A percentile compares a stretch with the other conserved stretches of the same genome.
Conservation (phyloP, 345 rosid species). For the Eucalyptus curtisii region DNA sequence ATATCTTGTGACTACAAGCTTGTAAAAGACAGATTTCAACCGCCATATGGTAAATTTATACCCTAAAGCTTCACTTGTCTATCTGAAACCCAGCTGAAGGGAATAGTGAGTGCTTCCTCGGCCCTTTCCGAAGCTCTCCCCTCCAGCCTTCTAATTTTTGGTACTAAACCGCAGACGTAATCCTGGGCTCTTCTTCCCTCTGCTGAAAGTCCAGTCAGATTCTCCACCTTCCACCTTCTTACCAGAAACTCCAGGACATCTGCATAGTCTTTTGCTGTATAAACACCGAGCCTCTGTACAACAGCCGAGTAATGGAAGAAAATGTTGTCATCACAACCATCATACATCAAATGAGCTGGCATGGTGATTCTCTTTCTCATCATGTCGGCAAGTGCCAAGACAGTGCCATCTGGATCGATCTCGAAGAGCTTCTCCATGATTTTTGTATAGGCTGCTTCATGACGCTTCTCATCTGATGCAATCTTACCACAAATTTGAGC, state of each 20-base stretch:
- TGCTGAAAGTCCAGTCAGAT: slow-evolving; percentile 44
- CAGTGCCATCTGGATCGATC: slow-evolving; percentile 78
- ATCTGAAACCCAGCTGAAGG: slow-evolving; percentile 74
- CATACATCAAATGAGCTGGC: slow-evolving; percentile 93
- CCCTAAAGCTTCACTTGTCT: slow-evolving; percentile 51
- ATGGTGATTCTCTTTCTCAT: slow-evolving; percentile 89
- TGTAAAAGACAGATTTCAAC: too few relatives aligned
- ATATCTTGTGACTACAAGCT: neutral
- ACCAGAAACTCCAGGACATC: slow-evolving; percentile 75
- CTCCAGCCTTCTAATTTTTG: slow-evolving; percentile 61
- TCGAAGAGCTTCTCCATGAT: slow-evolving; percentile 75
- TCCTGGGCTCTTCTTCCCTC: slow-evolving; percentile 77
- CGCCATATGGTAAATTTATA: neutral
- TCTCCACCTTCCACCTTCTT: slow-evolving; percentile 58
- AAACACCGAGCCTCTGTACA: slow-evolving; percentile 74
- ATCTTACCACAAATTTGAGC: slow-evolving; percentile 87
- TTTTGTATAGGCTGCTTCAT: slow-evolving; percentile 80
- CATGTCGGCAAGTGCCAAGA: slow-evolving; percentile 75
- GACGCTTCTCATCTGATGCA: slow-evolving; percentile 91
- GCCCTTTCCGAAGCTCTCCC: slow-evolving; percentile 68
- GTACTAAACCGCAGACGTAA: slow-evolving; percentile 50
- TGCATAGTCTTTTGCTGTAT: slow-evolving; percentile 77
- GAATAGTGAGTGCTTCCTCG: slow-evolving; percentile 31
- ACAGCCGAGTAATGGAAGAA: slow-evolving; percentile 74
- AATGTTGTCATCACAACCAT: slow-evolving; percentile 53